phyloP scores from a whole-genome alignment of 257 asterid species.

The Plantago ovata region DNA sequence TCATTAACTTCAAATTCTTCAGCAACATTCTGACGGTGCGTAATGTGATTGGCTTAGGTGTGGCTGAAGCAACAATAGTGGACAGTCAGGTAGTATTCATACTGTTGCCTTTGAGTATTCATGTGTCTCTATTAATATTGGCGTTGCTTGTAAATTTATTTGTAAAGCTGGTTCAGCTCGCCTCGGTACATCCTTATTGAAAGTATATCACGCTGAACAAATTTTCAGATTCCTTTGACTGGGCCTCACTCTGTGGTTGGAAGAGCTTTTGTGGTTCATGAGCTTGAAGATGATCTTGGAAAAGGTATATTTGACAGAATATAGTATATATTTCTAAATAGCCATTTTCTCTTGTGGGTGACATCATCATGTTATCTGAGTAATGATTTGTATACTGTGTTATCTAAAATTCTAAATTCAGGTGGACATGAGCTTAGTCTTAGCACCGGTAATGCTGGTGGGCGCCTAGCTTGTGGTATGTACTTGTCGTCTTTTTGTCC shows the following conservation, averaged over 20 bases:
- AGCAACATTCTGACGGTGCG: conserved; percentile 8
- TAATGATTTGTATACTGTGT: conserved; percentile 1
- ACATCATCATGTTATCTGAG: not conserved
- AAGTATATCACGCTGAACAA: not conserved
- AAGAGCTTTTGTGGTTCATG: conserved; percentile 95
- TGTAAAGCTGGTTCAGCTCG: conserved; percentile 9
- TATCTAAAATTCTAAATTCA: conserved; percentile 28
- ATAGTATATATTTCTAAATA: not conserved
- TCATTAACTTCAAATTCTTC: not conserved
- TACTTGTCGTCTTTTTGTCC: not conserved
- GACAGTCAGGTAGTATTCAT: conserved; percentile 59
- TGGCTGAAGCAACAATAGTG: conserved; percentile 83
- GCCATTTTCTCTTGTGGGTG: not conserved
- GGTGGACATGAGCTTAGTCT: conserved; percentile 98
- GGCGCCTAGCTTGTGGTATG: conserved; percentile 96
- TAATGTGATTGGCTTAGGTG: conserved; percentile 48
- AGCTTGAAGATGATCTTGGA: conserved; percentile 94
- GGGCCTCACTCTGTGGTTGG: conserved; percentile 92
- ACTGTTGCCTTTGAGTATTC: conserved; percentile 4
- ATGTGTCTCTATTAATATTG: conserved; percentile 5
- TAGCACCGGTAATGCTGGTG: conserved; percentile 92
- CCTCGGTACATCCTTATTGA: not conserved
- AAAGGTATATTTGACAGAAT: conserved; percentile 53
- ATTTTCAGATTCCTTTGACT: conserved; percentile 65
- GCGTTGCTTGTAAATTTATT: not conserved